phyloP scores from a whole-genome alignment of 768 basidiomycete species.

The Pleurotus sapidus region DNA sequence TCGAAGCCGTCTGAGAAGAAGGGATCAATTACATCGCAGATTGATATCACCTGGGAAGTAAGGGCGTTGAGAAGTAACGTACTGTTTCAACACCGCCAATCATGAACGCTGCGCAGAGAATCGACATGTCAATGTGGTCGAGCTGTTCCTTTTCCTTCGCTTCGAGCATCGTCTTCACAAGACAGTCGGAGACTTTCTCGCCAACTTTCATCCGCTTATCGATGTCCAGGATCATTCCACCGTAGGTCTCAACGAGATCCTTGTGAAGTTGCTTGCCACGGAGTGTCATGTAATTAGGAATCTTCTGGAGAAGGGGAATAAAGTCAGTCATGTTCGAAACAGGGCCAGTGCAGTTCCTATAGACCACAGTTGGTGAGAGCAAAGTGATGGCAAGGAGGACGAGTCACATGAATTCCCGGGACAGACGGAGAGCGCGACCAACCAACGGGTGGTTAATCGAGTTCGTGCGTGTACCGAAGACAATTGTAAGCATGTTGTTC shows the following conservation, averaged over 20 bases:
- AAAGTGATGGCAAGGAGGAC: not conserved
- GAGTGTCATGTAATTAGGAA: conserved; percentile 33
- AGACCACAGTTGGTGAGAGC: not conserved
- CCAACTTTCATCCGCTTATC: conserved; percentile 31
- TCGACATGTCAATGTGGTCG: conserved; percentile 35
- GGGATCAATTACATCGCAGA: conserved; percentile 4
- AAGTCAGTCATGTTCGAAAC: conserved; percentile 45
- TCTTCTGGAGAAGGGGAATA: conserved; percentile 34
- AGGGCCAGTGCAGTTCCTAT: conserved; percentile 38
- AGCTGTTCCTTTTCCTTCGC: conserved; percentile 29
- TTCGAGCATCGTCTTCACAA: conserved; percentile 35
- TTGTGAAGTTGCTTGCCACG: conserved; percentile 37
- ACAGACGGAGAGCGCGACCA: conserved; percentile 29
- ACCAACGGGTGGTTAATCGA: conserved; percentile 35
- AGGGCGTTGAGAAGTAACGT: conserved; percentile 4
- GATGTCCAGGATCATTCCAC: conserved; percentile 34
- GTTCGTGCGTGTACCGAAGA: conserved; percentile 40
- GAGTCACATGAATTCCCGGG: conserved; percentile 43
- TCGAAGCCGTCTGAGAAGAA: conserved; percentile 25
- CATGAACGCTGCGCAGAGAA: conserved; percentile 39
- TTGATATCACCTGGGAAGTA: not conserved
- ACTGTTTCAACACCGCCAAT: conserved; percentile 44
- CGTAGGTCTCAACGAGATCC: conserved; percentile 33
- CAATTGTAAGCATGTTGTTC: conserved; percentile 44
- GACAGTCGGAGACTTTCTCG: conserved; percentile 39